Conservation (phyloP, 1,284 basidiomycete genomes). For the Apiotrichum sp. region DNA sequence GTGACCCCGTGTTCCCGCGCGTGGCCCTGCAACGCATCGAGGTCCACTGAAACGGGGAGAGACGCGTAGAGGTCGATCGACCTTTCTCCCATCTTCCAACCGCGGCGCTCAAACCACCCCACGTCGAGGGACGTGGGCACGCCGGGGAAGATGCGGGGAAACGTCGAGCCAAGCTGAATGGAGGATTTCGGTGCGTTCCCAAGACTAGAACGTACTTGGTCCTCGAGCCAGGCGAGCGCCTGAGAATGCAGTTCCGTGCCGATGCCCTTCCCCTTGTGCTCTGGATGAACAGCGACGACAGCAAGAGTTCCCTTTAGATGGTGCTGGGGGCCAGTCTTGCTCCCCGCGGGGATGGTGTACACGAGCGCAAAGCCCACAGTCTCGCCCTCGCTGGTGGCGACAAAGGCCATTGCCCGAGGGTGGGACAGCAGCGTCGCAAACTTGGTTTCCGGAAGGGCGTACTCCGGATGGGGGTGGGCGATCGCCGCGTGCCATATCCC, state of each 20-base stretch:
- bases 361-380: conserved; percentile 17
- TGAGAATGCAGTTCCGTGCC: conserved; percentile 21
- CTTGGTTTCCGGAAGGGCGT: conserved; percentile 12
- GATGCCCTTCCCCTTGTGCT: conserved; percentile 10
- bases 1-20: conserved; percentile 10
- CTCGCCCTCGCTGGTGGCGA: conserved; percentile 1
- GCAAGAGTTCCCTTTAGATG: conserved; percentile 18
- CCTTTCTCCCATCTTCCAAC: conserved; percentile 10
- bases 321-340: conserved; percentile 4
- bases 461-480: conserved; percentile 5
- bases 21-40: conserved; percentile 3
- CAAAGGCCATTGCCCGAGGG: conserved; percentile 6
- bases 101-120: conserved; percentile 14
- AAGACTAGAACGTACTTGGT: too few species aligned
- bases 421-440: conserved; percentile 12
- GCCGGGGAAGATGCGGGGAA: conserved; percentile 28
- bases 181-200: too few species aligned
- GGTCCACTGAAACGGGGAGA: conserved; percentile 4
- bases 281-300: conserved; percentile 14
- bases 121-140: conserved; percentile 13
- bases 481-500: conserved; percentile 6
- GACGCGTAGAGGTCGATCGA: conserved; percentile 12
- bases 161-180: conserved; percentile 24
- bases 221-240: too few species aligned
- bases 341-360: conserved; percentile 13